Conservation (phyloP, 1,284 basidiomycete species). For the Spongispora temasekensis region DNA sequence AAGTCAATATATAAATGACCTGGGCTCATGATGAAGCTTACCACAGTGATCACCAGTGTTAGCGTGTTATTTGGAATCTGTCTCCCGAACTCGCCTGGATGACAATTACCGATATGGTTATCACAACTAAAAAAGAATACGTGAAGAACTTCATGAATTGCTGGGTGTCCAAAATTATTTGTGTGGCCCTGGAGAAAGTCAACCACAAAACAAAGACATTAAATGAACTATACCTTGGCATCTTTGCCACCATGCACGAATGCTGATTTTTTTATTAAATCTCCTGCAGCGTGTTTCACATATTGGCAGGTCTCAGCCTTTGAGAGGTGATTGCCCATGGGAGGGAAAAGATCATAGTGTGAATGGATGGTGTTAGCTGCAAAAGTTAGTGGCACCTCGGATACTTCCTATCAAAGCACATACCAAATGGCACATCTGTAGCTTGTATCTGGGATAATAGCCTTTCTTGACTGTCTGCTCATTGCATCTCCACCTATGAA, state of each 20-base stretch:
- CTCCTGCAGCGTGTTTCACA: not conserved
- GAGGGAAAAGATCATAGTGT: not conserved
- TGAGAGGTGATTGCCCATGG: not conserved
- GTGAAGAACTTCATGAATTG: not conserved
- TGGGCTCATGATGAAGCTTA: not conserved
- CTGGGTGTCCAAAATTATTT: not conserved
- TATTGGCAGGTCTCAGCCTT: not conserved
- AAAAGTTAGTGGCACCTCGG: too few species aligned
- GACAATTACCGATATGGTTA: not conserved
- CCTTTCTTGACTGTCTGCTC: not conserved
- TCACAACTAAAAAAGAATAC: not conserved
- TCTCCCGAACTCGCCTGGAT: not conserved
- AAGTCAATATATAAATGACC: not conserved
- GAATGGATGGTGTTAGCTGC: not conserved
- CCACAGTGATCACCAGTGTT: not conserved
- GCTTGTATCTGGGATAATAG: not conserved
- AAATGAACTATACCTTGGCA: not conserved
- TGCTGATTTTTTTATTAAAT: not conserved
- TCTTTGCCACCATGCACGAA: not conserved
- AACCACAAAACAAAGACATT: not conserved
- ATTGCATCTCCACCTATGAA: not conserved
- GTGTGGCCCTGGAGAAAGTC: not conserved
- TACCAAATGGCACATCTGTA: not conserved
- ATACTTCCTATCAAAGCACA: too few species aligned
- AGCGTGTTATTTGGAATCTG: not conserved